Evolutionary conservation across 2,329 filamentous ascomycete genomes (phyloP), one percentile per base, ranked within the genome.

Genomic region (Hypoxylon sp.): DNA sequence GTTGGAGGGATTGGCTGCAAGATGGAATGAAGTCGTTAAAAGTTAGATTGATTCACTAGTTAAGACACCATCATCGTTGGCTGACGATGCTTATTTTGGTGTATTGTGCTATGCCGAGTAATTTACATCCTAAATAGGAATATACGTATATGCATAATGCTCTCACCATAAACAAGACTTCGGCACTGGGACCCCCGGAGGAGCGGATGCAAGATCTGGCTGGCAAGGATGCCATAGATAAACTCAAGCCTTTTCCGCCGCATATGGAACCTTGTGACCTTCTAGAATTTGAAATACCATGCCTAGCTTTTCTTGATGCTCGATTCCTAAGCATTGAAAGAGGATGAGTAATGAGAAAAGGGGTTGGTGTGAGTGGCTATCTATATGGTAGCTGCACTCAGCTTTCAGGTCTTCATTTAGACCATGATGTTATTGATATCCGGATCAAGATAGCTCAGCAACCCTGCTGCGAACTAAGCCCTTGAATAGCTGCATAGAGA

Each of bases 201-300:
- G 17, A 57, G 38, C 46, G 49, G 56, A 38, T 51, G 49, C 49
- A 46, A 57, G 53, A 54, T 57, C 45, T 59, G 21, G 42, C 27
- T 41, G 27, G n/a, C 23, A 54, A 37, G 45, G 41, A 29, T 51
- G 35, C 12, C 9, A n/a, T 21, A 32, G 23, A 38, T 36, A n/a
- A n/a, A n/a, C n/a, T n/a, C n/a, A n/a, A n/a, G 30, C 29, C 32
- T 46, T 41, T 35, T 13, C 30, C 15, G 16, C 23, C 40, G 15
- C 21, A n/a, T 2, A 7, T n/a, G 7, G 25, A 15, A 40, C 31
- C 30, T 30, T 31, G 35, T 50, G 23, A 29, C 44, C 12, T 43
- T 7, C 27, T 17, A 42, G 45, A 30, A 36, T n/a, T 29, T 9
- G 19, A 11, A 9, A 38, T 40, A 5, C 11, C 12, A 31, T 15